Conservation (phyloP, 176 grass and related monocot species). For the Elaeis guineensis region DNA sequence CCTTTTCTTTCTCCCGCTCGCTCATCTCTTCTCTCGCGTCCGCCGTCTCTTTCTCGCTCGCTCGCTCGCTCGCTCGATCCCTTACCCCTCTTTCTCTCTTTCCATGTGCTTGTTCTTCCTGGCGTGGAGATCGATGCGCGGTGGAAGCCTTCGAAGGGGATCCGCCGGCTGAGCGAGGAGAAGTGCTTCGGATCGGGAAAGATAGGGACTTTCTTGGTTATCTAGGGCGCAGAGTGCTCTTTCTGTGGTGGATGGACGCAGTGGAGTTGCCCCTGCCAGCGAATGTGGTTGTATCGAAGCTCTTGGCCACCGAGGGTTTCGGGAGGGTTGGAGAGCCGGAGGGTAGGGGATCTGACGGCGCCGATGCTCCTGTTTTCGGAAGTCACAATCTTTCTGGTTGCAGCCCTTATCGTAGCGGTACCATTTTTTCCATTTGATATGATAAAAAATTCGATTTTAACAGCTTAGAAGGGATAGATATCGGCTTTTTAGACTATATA, state of each 20-base stretch:
- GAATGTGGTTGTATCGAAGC: slow-evolving; percentile 42
- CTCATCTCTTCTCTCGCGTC: not conserved
- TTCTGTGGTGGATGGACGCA: slow-evolving; percentile 47
- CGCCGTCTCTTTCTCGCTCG: not conserved
- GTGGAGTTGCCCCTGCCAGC: slow-evolving; percentile 61
- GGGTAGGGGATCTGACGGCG: slow-evolving; percentile 25
- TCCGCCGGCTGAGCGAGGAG: not conserved
- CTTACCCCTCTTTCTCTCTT: too few species aligned
- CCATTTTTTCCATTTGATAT: not conserved
- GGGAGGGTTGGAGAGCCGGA: slow-evolving; percentile 20
- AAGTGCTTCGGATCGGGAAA: not conserved
- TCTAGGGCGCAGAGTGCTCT: slow-evolving; percentile 8
- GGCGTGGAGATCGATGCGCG: slow-evolving; percentile 14
- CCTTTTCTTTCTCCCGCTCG: too few species aligned
- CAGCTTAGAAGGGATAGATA: too few species aligned
- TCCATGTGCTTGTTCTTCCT: not conserved
- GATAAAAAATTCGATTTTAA: too few species aligned
- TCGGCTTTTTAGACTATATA: too few species aligned
- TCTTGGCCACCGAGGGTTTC: slow-evolving; percentile 41
- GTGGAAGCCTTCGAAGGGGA: not conserved
- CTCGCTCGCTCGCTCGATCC: too few species aligned
- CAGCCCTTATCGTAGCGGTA: slow-evolving; percentile 17
- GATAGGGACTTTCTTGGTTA: slow-evolving; percentile 1
- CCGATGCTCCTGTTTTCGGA: slow-evolving; percentile 19
- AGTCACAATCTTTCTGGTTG: slow-evolving; percentile 26